Evolutionary conservation across 768 basidiomycete genomes (phyloP).

Genomic region (Podaxis pistillaris): DNA sequence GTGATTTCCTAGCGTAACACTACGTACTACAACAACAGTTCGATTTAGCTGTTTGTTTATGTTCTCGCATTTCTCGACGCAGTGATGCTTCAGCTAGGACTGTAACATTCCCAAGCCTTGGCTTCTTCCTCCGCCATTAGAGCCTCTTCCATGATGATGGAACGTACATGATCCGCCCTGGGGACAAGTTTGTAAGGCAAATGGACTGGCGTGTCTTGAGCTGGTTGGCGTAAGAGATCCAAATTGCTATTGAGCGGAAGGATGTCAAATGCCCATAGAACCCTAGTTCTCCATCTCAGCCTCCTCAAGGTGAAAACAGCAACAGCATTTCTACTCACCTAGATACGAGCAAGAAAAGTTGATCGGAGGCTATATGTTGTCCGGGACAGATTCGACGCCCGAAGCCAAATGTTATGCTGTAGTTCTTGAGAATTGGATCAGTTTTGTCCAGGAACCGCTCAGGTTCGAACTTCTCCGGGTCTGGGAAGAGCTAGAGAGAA

Average conservation of each 20-base stretch:
- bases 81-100: neutral
- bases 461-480: conserved; percentile 22
- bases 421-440: conserved; percentile 22
- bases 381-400: conserved; percentile 28
- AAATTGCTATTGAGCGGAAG: conserved; percentile 4
- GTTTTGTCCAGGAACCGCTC: conserved; percentile 22
- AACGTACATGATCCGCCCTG: neutral
- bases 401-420: conserved; percentile 26
- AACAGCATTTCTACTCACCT: conserved; percentile 14
- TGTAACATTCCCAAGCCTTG: neutral
- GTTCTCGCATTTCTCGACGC: neutral
- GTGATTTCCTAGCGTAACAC: conserved; percentile 1
- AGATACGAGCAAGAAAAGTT: conserved; percentile 22
- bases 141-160: conserved; percentile 4
- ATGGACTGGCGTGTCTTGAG: neutral
- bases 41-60: neutral
- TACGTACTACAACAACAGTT: neutral
- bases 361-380: conserved; percentile 25
- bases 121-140: conserved; percentile 2
- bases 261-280: conserved; percentile 25
- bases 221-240: neutral
- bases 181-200: conserved; percentile 10
- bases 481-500: conserved; percentile 22
- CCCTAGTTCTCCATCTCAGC: conserved; percentile 9
- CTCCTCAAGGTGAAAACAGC: neutral